Percentiles rank a stretch among this genome's conserved stretches.
These are phyloP conservation scores for Lachancea dasiensis DNA, from an alignment of 805 yeast species.

Conservation along the genomic window DNA sequence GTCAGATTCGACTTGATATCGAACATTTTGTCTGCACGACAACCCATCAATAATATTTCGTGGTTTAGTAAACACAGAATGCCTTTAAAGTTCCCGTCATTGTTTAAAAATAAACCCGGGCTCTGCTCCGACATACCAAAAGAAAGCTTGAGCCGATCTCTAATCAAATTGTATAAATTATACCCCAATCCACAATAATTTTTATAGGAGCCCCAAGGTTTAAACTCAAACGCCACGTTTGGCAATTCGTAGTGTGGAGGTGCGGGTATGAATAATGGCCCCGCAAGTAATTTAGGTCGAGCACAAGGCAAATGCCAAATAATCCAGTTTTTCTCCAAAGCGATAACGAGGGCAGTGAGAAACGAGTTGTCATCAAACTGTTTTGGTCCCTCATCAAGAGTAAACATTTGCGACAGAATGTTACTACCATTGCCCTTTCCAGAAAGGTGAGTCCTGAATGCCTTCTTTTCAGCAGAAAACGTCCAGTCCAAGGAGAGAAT, in stretches of 20 bases:
- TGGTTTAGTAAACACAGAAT: background rate
- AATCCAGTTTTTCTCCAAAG: background rate
- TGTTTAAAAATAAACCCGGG: background rate
- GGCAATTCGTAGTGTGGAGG: conserved; percentile 1
- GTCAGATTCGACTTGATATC: background rate
- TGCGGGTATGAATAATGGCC: background rate
- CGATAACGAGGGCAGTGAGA: background rate
- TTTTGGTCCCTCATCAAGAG: too few relatives aligned
- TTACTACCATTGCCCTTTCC: too few relatives aligned
- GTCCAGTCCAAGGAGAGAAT: too few relatives aligned
- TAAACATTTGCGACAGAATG: too few relatives aligned
- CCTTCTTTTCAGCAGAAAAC: too few relatives aligned
- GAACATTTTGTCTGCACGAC: too few relatives aligned
- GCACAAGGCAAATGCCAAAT: background rate
- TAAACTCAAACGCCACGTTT: background rate
- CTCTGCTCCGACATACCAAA: background rate
- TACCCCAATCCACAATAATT: background rate
- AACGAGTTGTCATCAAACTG: background rate
- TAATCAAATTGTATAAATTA: background rate
- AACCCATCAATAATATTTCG: background rate
- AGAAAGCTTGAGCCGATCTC: background rate
- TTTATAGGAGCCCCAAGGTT: background rate
- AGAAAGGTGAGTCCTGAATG: too few relatives aligned
- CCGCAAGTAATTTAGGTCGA: background rate
- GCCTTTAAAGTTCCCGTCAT: background rate